Evolutionary conservation across 352 stramenopile genomes (phyloP).

Genomic region (Phytophthora melonis): DNA sequence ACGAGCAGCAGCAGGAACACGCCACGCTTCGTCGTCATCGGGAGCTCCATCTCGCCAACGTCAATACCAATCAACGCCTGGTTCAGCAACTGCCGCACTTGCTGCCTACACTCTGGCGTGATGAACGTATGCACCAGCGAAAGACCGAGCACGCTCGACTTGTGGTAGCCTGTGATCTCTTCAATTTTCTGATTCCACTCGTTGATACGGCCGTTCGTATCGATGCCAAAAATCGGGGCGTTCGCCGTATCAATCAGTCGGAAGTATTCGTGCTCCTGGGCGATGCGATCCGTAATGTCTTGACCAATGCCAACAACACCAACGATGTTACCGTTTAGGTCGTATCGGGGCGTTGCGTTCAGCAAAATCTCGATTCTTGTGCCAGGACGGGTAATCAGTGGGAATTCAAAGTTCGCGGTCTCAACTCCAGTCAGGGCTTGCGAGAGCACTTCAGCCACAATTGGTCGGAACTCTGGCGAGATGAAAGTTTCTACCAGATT

Average conservation of each 20-base stretch:
- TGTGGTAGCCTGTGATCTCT: constrained; percentile 79
- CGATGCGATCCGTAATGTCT: constrained; percentile 35
- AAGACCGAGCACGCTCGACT: constrained; percentile 63
- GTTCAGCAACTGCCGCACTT: constrained; percentile 74
- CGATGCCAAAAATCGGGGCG: constrained; percentile 84
- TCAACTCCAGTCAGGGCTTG: constrained; percentile 74
- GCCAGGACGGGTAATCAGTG: constrained; percentile 49
- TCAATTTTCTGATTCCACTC: constrained; percentile 86
- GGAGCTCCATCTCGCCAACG: constrained; percentile 84
- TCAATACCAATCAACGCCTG: constrained; percentile 82
- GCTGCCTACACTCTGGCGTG: constrained; percentile 61
- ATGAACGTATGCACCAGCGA: constrained; percentile 84
- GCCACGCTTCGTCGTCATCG: constrained; percentile 78
- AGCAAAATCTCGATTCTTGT: constrained; percentile 74
- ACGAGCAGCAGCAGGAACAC: constrained; percentile 71
- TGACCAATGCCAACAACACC: constrained; percentile 58
- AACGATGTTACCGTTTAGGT: constrained; percentile 64
- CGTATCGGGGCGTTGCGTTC: constrained; percentile 65
- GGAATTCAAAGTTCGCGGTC: constrained; percentile 38
- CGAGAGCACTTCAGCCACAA: constrained; percentile 72
- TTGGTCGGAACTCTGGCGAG: constrained; percentile 68
- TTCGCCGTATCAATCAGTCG: constrained; percentile 80
- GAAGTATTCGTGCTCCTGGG: constrained; percentile 38
- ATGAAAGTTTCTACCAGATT: constrained; percentile 90
- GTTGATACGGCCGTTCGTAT: constrained; percentile 61